Evolutionary conservation across 2,329 filamentous ascomycete species (phyloP), one percentile per base, ranked within the genome.

Genomic region (Calcarisporium arbuscula): DNA sequence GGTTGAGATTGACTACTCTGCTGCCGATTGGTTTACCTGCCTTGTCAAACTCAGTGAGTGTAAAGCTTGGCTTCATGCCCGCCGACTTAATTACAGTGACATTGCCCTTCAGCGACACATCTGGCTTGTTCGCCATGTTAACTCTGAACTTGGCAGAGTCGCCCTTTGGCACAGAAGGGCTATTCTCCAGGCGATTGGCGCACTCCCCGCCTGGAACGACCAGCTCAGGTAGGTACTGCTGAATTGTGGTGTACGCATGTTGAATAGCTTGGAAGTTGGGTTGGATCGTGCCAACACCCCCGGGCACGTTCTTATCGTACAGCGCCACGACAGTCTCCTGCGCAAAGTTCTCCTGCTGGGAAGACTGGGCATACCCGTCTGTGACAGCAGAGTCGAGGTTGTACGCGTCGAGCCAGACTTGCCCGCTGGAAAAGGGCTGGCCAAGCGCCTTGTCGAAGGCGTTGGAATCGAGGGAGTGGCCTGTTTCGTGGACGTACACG

Each of bases 291-390:
- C 36, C 42, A 17, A 52, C 36, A 10, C 51, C 51, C 15, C 47
- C 47, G 5, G 49, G 48, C 6, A 53, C 50, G 23, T 45, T 36
- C 36, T 47, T 47, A 36, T 53, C 49, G 31, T 44, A 53, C 3
- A 54, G 21, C 9, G 39, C 45, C 6, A 53, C 35, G 11, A 47
- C 32, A 9, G 40, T 48, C 16, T 43, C 22, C 42, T 54, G 47
- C 19, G 51, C 51, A 36, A 48, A 52, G 43, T 52, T 39, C 44
- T 53, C 51, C 12, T 39, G 28, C 37, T 43, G 48, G 26, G 40
- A 46, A 16, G 39, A 32, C 16, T 36, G 32, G 9, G 41, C 40
- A 36, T 54, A 54, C 8, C 19, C 34, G 10, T 36, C 42, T 6
- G 41, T 23, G 18, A 38, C 38, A 14, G 38, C 37, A 4, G 36